Evolutionary conservation across 2,329 filamentous ascomycete species (phyloP).

Genomic region (Colletotrichum destructivum): DNA sequence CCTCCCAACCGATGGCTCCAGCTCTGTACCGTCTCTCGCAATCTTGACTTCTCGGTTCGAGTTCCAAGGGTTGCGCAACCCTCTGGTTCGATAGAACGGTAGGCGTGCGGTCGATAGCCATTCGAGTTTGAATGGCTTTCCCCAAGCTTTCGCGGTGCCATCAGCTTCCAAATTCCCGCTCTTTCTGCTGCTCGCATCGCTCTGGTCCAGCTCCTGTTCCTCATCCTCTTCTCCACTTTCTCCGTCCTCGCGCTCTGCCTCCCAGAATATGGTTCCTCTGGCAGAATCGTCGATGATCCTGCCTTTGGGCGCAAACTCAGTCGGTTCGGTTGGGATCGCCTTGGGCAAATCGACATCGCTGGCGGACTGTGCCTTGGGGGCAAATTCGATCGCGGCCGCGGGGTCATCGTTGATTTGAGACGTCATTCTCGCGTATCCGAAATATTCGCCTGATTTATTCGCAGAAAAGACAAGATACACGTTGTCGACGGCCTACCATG

Average conservation of each 20-base stretch:
- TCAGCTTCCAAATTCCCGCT: conserved; percentile 59
- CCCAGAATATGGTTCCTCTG: conserved; percentile 98
- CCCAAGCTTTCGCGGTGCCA: conserved; percentile 78
- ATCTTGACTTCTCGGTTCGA: conserved; percentile 97
- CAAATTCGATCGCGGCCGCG: conserved; percentile 77
- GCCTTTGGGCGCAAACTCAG: conserved; percentile 83
- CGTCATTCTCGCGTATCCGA: conserved; percentile 92
- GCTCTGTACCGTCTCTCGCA: conserved; percentile 91
- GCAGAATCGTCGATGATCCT: conserved; percentile 93
- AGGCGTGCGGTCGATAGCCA: conserved; percentile 89
- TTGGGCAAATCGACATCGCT: conserved; percentile 79
- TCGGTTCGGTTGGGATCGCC: conserved; percentile 84
- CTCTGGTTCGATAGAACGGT: conserved; percentile 90
- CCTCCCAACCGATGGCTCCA: conserved; percentile 86
- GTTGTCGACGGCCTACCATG: conserved; percentile 77
- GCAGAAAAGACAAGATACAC: conserved; percentile 96
- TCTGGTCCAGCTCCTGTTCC: conserved; percentile 62
- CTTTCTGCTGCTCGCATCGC: conserved; percentile 45
- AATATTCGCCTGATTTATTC: conserved; percentile 98
- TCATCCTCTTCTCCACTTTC: conserved; percentile 63
- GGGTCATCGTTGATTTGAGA: conserved; percentile 87
- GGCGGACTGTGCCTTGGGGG: conserved; percentile 72
- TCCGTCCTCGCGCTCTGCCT: conserved; percentile 77
- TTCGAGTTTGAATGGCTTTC: conserved; percentile 91
- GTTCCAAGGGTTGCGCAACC: conserved; percentile 94